Evolutionary conservation across 2,329 filamentous ascomycete species (phyloP), one percentile per base, ranked within the genome.

Genomic region (Sclerotinia subarctica): DNA sequence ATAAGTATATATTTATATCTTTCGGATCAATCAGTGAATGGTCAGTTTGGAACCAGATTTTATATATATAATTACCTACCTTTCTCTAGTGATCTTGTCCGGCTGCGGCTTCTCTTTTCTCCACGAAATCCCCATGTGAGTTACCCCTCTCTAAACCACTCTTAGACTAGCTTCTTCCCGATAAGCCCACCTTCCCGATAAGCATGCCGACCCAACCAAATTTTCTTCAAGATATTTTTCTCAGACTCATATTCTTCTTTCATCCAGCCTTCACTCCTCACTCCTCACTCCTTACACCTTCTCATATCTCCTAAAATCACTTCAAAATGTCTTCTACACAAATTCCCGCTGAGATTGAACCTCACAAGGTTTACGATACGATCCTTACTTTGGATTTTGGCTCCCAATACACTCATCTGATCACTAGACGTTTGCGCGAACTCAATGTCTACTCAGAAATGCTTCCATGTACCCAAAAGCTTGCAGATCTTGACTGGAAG

Each of bases 401-500:
- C 72, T 89, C 86, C 32, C 89, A 92, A 79, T 90, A 89, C 76
- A 88, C 87, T 52, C 90, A 93, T 78, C 82, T 94, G n/a, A 76
- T 76, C 47, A 74, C 75, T 11, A 84, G 92, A 66, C 87, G 92
- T 46, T 84, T 96, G 38, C 86, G 93, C 73, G 87, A 90, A 74
- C 85, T 96, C 79, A 90, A 90, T 81, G 86, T 96, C 78, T 97
- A 91, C 82, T 88, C 88, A 70, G 93, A 97, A 82, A 90, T 96
- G 89, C 87, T 96, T 54, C 91, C 91, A 29, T 96, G 93, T 80
- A 96, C 90, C 57, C 88, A 90, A 75, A 94, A 94, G 82, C 80
- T 96, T 29, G 82, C 86, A 8, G 91, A 95, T 67, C 84, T 97
- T 46, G 78, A 83, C 58, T 96, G 86, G 83, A 93, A 88, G 77